Evolutionary conservation across 345 rosid species (phyloP).

Genomic region (Dipteronia sinensis): DNA sequence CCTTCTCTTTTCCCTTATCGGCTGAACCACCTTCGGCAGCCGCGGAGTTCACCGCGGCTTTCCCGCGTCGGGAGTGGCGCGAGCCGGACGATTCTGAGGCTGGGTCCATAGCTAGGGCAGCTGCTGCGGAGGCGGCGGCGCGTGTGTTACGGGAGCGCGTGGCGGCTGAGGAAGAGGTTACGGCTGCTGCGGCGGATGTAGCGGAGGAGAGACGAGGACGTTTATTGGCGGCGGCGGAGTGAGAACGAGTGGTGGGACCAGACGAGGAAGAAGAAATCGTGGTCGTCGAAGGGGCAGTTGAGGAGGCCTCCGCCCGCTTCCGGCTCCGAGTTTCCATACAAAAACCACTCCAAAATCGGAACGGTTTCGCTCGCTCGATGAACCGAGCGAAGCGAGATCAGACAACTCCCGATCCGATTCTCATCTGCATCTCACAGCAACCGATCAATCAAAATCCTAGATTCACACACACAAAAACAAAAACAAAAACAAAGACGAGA

Average conservation of each 20-base stretch:
- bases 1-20: slow-evolving; percentile 96
- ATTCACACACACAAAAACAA: neutral
- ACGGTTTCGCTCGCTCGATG: slow-evolving; percentile 22
- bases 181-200: neutral
- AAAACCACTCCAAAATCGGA: slow-evolving; percentile 51
- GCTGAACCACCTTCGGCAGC: slow-evolving; percentile 37
- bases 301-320: slow-evolving; percentile 99
- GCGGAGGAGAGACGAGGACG: slow-evolving; percentile 17
- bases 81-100: slow-evolving; percentile 71
- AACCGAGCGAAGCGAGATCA: slow-evolving; percentile 42
- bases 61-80: slow-evolving; percentile 67
- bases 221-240: slow-evolving; percentile 35
- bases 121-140: slow-evolving; percentile 19
- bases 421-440: slow-evolving; percentile 45
- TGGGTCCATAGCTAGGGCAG: slow-evolving; percentile 68
- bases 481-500: neutral
- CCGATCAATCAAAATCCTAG: slow-evolving; percentile 26
- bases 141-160: slow-evolving; percentile 54
- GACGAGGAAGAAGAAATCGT: slow-evolving; percentile 66
- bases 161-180: slow-evolving; percentile 25
- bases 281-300: slow-evolving; percentile 95
- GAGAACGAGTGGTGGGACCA: slow-evolving; percentile 76
- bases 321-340: slow-evolving; percentile 99
- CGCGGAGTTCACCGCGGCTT: slow-evolving; percentile 34
- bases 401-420: slow-evolving; percentile 53